phyloP scores from a whole-genome alignment of 2,329 filamentous ascomycete genomes.

The Aspergillus sp. region DNA sequence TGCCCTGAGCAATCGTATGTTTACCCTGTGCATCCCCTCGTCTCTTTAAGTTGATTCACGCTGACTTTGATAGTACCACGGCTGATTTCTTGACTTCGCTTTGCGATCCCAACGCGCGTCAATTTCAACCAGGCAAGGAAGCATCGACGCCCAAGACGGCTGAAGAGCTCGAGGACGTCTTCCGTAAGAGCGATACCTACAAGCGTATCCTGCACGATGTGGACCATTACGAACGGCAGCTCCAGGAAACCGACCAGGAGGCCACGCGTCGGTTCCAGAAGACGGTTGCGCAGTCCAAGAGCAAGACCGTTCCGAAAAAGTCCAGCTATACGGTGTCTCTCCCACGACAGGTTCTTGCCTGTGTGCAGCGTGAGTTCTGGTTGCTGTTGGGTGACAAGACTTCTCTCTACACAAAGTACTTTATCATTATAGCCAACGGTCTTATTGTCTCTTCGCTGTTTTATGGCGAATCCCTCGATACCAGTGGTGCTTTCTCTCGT shows the following conservation, averaged over 20 bases:
- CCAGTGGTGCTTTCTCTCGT: constrained; percentile 54
- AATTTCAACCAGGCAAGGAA: constrained; percentile 59
- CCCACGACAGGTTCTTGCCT: constrained; percentile 54
- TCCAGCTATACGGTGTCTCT: constrained; percentile 72
- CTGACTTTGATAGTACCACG: constrained; percentile 49
- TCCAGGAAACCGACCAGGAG: constrained; percentile 49
- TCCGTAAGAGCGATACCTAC: constrained; percentile 56
- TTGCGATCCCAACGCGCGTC: constrained; percentile 63
- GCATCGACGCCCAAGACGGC: constrained; percentile 60
- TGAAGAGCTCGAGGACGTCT: constrained; percentile 60
- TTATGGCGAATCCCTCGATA: constrained; percentile 56
- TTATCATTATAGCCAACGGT: constrained; percentile 65
- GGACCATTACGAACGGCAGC: constrained; percentile 49
- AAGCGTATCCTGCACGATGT: constrained; percentile 55
- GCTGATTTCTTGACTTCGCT: constrained; percentile 70
- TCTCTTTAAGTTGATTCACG: background rate
- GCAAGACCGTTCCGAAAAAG: constrained; percentile 58
- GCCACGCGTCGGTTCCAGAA: constrained; percentile 59
- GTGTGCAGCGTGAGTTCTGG: constrained; percentile 66
- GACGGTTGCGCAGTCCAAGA: constrained; percentile 56
- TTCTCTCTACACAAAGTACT: constrained; percentile 68
- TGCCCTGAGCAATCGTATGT: constrained; percentile 43
- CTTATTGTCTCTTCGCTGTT: constrained; percentile 74
- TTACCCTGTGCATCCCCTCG: background rate
- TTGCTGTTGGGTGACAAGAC: constrained; percentile 66